A percentile compares a stretch with the other conserved stretches of the same genome.
Conservation (phyloP, 2,329 filamentous ascomycete genomes). For the Pestalotiopsis sp. region DNA sequence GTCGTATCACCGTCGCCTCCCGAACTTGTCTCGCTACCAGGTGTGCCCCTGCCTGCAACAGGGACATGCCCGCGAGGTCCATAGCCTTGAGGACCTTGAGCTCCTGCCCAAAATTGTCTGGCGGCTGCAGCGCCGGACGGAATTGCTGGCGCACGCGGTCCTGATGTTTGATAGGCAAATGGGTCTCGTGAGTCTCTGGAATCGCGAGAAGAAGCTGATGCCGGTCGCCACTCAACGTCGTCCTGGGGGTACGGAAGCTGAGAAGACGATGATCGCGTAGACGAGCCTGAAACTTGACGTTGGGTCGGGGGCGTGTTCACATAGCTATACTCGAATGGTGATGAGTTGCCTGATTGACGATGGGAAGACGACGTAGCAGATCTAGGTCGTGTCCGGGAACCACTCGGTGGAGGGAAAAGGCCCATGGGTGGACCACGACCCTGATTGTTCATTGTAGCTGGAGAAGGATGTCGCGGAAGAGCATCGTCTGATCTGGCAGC, state of each 20-base stretch:
- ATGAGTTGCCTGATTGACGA: constrained; percentile 37
- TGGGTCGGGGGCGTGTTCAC: constrained; percentile 34
- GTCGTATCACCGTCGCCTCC: constrained; percentile 33
- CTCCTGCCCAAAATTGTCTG: constrained; percentile 41
- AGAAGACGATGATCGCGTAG: constrained; percentile 35
- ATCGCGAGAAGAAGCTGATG: constrained; percentile 30
- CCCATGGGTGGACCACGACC: constrained; percentile 50
- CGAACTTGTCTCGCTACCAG: constrained; percentile 38
- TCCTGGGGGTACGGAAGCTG: constrained; percentile 31
- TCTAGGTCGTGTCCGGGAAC: constrained; percentile 42
- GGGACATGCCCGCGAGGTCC: constrained; percentile 25
- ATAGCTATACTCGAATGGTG: constrained; percentile 51
- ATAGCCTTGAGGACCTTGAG: constrained; percentile 24
- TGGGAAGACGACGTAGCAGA: constrained; percentile 45
- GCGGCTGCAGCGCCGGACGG: constrained; percentile 32
- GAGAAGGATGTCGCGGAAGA: constrained; percentile 40
- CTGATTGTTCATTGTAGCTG: constrained; percentile 39
- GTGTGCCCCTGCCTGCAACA: constrained; percentile 35
- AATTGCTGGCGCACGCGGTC: constrained; percentile 40
- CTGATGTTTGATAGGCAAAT: constrained; percentile 56
- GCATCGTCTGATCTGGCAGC: constrained; percentile 35
- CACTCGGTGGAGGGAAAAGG: constrained; percentile 51
- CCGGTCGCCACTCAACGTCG: constrained; percentile 30
- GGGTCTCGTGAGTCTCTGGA: constrained; percentile 41
- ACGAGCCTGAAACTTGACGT: constrained; percentile 50